Evolutionary conservation across 1,139 yeast species (phyloP), one percentile per base, ranked within the genome.

Genomic region (Lodderomyces theae): DNA sequence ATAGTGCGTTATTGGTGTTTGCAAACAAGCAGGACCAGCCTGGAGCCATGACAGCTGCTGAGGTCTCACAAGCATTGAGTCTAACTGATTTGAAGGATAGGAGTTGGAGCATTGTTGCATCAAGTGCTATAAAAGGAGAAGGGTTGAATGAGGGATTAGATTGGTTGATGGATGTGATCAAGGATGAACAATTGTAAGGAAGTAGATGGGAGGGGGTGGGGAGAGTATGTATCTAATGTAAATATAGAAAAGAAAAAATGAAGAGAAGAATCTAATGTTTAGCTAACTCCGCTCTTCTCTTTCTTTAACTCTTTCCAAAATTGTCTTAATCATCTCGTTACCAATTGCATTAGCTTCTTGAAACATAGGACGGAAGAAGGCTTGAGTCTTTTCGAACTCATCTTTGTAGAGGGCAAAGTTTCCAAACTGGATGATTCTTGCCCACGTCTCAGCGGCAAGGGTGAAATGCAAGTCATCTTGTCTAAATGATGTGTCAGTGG

Each of bases 21-120:
- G 97, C 97, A 40, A 92, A 92, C 62, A 92, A 92, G 57, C 98
- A 92, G 66, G 98, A 92, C 68, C 96, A 89, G 63, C 86, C 95
- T 0, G 96, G 95, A 9, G 97, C 98, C 1, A 70, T 90, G 70
- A 79, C 89, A 18, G 97, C 97, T 0, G 92, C 96, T 5, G 97
- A 92, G 57, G 97, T 92, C 10, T 83, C 95, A 2, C 88, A 86
- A 52, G 90, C 95, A 12, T 73, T 92, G 50, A 83, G 84, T 48
- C 69, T 92, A 51, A 89, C 90, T 4, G 95, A 87, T 44, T 74
- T 92, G 59, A 90, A 90, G 63, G 98, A 92, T 63, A 78, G 98
- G 61, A 86, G 95, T 59, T 92, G 98, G 98, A 87, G 96, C 55
- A 92, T 92, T 50, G 96, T 90, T 48, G 97, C 97, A 4, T 86